A percentile compares a stretch with the other conserved stretches of the same genome.
Conservation (phyloP, 768 basidiomycete genomes). For the Nidula microcarpa region DNA sequence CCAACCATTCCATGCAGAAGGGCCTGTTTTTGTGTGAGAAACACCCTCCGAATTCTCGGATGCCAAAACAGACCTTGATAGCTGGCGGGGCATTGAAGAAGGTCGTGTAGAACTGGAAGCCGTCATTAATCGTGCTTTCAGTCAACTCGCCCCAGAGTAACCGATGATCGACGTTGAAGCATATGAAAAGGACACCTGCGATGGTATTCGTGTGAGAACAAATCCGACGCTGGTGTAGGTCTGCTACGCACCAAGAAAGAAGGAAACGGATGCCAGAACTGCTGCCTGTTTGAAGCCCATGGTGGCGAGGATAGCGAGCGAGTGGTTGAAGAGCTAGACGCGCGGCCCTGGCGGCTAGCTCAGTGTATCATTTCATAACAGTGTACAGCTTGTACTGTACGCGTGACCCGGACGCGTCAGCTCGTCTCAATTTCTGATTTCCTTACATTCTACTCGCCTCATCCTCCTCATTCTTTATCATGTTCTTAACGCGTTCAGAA, state of each 20-base stretch:
- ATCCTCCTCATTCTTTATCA: slow-evolving; percentile 27
- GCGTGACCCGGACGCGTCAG: slow-evolving; percentile 19
- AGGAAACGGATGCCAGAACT: slow-evolving; percentile 83
- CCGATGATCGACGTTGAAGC: slow-evolving; percentile 84
- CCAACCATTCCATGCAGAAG: slow-evolving; percentile 83
- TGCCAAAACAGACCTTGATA: slow-evolving; percentile 65
- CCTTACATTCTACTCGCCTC: slow-evolving; percentile 13
- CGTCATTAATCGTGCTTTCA: slow-evolving; percentile 66
- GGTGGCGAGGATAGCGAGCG: slow-evolving; percentile 3
- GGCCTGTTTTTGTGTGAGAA: slow-evolving; percentile 45
- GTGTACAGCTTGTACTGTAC: too few species aligned
- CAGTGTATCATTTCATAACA: too few species aligned
- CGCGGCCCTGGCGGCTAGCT: not conserved
- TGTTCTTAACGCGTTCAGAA: slow-evolving; percentile 96
- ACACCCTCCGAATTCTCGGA: not conserved
- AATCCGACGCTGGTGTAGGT: not conserved
- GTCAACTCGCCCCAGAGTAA: slow-evolving; percentile 71
- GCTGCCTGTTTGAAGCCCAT: slow-evolving; percentile 93
- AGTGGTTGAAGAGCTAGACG: not conserved
- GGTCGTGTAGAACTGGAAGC: slow-evolving; percentile 86
- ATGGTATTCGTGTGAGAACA: slow-evolving; percentile 2
- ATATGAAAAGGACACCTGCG: slow-evolving; percentile 78
- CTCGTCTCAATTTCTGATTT: slow-evolving; percentile 5
- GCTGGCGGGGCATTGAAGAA: slow-evolving; percentile 93
- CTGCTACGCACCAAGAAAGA: slow-evolving; percentile 72